A percentile compares a stretch with the other conserved stretches of the same genome.
Conservation (phyloP, 768 basidiomycete genomes). For the Amanita jacksonii region DNA sequence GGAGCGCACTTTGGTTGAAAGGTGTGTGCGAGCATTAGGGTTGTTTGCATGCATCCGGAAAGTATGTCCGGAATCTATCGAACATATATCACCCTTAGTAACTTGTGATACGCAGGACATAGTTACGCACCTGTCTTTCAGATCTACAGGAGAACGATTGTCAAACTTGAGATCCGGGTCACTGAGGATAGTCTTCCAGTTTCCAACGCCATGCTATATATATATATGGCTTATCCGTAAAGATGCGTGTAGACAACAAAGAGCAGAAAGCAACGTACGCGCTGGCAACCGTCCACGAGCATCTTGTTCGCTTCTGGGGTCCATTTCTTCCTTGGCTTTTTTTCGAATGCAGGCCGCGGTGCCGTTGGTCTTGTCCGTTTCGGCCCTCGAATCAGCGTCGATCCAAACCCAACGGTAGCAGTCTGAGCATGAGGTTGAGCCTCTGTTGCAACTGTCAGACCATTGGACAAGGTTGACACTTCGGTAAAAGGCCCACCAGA, state of each 20-base stretch:
- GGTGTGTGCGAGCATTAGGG: slow-evolving; percentile 83
- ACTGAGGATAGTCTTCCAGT: slow-evolving; percentile 87
- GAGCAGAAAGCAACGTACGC: slow-evolving; percentile 37
- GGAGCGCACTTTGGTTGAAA: slow-evolving; percentile 75
- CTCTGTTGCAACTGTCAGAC: slow-evolving; percentile 92
- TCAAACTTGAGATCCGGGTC: slow-evolving; percentile 73
- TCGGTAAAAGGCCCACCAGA: slow-evolving; percentile 81
- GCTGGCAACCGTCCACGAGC: slow-evolving; percentile 81
- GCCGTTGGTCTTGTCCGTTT: slow-evolving; percentile 91
- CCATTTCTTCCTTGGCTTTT: slow-evolving; percentile 83
- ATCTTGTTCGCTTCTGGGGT: slow-evolving; percentile 77
- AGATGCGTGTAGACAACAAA: not conserved
- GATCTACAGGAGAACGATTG: slow-evolving; percentile 81
- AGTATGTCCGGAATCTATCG: slow-evolving; percentile 78
- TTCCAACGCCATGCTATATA: slow-evolving; percentile 82
- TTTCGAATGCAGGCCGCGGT: slow-evolving; percentile 45
- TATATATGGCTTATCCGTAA: too few species aligned
- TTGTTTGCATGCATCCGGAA: slow-evolving; percentile 83
- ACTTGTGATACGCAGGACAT: not conserved
- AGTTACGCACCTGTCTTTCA: slow-evolving; percentile 66
- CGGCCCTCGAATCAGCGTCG: slow-evolving; percentile 94
- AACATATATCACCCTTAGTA: not conserved
- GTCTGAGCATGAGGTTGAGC: slow-evolving; percentile 86
- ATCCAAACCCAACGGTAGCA: slow-evolving; percentile 99
- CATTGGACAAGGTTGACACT: slow-evolving; percentile 88